Base-by-base conservation (phyloP, 176 grass and related monocot genomes). In the Phragmites australis region DNA sequence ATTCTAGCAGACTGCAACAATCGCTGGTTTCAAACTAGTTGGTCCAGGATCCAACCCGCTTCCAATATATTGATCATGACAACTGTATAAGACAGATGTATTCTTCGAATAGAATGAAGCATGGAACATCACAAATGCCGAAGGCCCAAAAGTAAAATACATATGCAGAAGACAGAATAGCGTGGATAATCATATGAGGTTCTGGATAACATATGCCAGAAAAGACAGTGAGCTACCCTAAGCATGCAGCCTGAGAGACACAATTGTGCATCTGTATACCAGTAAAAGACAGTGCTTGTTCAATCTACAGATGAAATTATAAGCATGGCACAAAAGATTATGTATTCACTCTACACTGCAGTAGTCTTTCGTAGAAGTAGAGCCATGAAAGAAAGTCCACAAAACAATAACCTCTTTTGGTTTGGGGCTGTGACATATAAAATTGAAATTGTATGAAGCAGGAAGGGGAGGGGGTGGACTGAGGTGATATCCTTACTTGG, bases 401-500 rank as follows among this genome's bases (percentile, higher is more conserved):
- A 47, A 3, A 2, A 47, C 42, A 22, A 68, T 46, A 5, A 68
- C 6, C 22, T 70, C 68, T 70, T 70, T 70, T 8, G 6, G 13
- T 70, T 15, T 17, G 7, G 46, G 22, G 12, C 1, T 27, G 23
- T 45, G n/a, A 0, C 13, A 69, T 46, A 68, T 26, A 68, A 43
- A 39, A 23, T 48, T 9, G 1, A 14, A 48, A 48, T 16, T 29
- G 16, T 11, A 71, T 11, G 45, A 50, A 71, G 17, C 26, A 71
- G 8, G 4, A 15, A 8, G 44, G 5, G 21, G 19, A 6, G 5
- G 32, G 43, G 48, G 11, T 3, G 31, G 62, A 64, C 5, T 50
- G 9, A 48, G 15, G 9, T 16, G 44, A 72, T 76, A 61, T 74
- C 66, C 90, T 91, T 95, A 95, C 96, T 90, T 99, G 92, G 51